phyloP scores from a whole-genome alignment of 331 rosid species.

The Telfairia occidentalis region DNA sequence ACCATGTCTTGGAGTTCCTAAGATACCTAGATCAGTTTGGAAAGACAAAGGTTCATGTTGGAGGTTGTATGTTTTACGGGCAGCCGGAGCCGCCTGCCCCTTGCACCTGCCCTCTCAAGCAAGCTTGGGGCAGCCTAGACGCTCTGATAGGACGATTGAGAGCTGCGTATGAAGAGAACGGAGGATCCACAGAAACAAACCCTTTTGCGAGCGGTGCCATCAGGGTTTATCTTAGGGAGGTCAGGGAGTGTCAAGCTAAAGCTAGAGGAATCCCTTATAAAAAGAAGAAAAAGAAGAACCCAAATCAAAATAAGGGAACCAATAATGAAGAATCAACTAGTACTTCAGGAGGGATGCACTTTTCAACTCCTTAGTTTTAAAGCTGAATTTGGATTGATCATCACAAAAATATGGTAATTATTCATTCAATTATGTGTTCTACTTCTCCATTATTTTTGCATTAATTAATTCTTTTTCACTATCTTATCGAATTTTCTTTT shows the following conservation, averaged over 20 bases:
- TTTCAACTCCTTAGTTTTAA: background rate
- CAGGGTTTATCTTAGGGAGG: constrained; percentile 17
- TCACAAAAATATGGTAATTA: background rate
- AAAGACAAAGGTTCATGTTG: constrained; percentile 18
- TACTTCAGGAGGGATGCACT: background rate
- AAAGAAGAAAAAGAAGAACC: constrained; percentile 14
- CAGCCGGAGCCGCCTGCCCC: constrained; percentile 17
- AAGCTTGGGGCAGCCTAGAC: constrained; percentile 22
- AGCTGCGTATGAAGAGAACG: constrained; percentile 20
- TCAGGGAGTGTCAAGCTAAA: constrained; percentile 17
- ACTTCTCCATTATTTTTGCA: background rate
- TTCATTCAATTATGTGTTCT: too few relatives aligned
- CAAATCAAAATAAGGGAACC: background rate
- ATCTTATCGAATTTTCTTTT: background rate
- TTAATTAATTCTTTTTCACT: background rate
- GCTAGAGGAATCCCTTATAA: constrained; percentile 19
- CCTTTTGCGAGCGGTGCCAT: constrained; percentile 18
- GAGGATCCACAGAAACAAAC: constrained; percentile 14
- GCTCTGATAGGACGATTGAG: constrained; percentile 14
- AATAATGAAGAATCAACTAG: background rate
- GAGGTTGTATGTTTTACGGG: constrained; percentile 18
- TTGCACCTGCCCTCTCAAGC: constrained; percentile 15
- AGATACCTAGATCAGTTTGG: constrained; percentile 18
- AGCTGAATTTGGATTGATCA: background rate
- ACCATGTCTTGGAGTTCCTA: constrained; percentile 19